Conservation (phyloP, 495 filamentous ascomycete species). For the Penicillium silybi region DNA sequence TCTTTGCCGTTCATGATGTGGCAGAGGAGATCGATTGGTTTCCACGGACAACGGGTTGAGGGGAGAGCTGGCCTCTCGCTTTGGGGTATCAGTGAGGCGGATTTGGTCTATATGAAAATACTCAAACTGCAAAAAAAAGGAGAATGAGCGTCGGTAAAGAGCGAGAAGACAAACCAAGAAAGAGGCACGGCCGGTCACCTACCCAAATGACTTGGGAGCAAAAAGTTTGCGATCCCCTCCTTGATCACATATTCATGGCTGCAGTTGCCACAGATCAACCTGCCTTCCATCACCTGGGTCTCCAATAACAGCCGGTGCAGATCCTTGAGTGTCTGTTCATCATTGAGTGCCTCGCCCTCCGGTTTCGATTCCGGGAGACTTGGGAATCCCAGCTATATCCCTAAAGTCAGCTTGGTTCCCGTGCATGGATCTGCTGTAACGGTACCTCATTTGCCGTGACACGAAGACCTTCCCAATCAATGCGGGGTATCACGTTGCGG, state of each 20-base stretch:
- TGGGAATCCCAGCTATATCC: conserved; percentile 73
- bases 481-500: conserved; percentile 73
- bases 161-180: not conserved
- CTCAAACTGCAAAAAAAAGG: not conserved
- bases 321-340: conserved; percentile 67
- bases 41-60: not conserved
- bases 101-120: not conserved
- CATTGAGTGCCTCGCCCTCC: conserved; percentile 52
- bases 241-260: conserved; percentile 89
- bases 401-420: conserved; percentile 3
- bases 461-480: conserved; percentile 82
- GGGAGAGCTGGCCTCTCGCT: not conserved
- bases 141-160: not conserved
- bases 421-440: not conserved
- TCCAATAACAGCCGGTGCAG: conserved; percentile 82
- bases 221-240: conserved; percentile 94
- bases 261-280: conserved; percentile 85
- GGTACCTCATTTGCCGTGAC: conserved; percentile 75
- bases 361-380: conserved; percentile 61
- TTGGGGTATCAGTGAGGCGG: not conserved
- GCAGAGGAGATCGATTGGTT: not conserved
- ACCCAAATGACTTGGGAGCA: conserved; percentile 90
- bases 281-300: conserved; percentile 83
- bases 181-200: conserved; percentile 4
- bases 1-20: not conserved